Conservation (phyloP, 116 monocot species). For the Dioscorea cayenensis region DNA sequence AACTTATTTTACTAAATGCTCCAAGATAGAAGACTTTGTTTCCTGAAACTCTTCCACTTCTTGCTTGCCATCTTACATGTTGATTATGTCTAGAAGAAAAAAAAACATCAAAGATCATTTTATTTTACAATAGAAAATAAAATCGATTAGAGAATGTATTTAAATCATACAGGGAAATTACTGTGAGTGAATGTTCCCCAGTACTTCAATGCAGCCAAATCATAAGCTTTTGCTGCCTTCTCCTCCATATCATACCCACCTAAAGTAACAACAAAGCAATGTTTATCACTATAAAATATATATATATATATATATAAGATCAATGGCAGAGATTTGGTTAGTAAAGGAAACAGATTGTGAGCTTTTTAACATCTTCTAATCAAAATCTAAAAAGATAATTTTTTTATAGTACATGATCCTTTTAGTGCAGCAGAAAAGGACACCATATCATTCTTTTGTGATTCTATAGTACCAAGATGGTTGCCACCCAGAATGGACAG, state of each 20-base stretch:
- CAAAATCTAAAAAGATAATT: too few species aligned
- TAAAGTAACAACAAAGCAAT: neutral
- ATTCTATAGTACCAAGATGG: too few species aligned
- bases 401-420: too few species aligned
- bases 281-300: neutral
- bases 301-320: too few species aligned
- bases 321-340: neutral
- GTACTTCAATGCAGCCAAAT: slow-evolving; percentile 91
- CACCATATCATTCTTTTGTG: too few species aligned
- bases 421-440: too few species aligned
- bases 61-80: slow-evolving; percentile 97
- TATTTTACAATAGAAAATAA: neutral
- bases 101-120: neutral
- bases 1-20: slow-evolving; percentile 90
- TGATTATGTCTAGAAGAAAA: slow-evolving; percentile 81
- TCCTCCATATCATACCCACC: slow-evolving; percentile 98
- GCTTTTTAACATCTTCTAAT: too few species aligned
- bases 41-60: slow-evolving; percentile 82
- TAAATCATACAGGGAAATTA: slow-evolving; percentile 69
- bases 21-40: slow-evolving; percentile 97
- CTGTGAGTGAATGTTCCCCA: slow-evolving; percentile 96
- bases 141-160: neutral
- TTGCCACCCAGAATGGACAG: too few species aligned
- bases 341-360: too few species aligned
- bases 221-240: slow-evolving; percentile 96